Conservation (phyloP, 2,329 filamentous ascomycete species). For the Colletotrichum sp. region DNA sequence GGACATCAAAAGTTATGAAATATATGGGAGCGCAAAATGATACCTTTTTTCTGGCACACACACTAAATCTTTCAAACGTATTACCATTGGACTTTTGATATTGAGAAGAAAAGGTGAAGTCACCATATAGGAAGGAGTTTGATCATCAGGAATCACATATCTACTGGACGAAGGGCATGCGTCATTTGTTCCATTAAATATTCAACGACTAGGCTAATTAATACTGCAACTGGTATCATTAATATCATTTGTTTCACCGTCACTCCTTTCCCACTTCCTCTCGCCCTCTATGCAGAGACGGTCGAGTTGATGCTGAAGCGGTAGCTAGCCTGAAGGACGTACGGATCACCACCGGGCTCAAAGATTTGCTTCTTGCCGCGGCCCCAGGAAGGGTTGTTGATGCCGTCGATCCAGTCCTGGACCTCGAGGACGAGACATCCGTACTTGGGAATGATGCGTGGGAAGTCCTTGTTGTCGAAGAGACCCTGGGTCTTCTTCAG, state of each 20-base stretch:
- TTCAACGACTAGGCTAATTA: not conserved
- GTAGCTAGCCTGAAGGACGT: slow-evolving; percentile 67
- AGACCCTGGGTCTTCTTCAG: slow-evolving; percentile 76
- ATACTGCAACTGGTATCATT: slow-evolving; percentile 6
- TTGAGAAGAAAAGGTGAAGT: not conserved
- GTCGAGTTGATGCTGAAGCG: slow-evolving; percentile 57
- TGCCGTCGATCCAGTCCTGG: slow-evolving; percentile 91
- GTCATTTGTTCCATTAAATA: not conserved
- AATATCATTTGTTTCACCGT: not conserved
- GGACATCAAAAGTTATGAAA: not conserved
- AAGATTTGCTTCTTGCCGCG: slow-evolving; percentile 67
- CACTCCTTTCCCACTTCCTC: not conserved
- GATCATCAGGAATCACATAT: not conserved
- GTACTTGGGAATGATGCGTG: slow-evolving; percentile 72
- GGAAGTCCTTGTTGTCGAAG: slow-evolving; percentile 55
- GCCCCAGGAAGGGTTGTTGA: slow-evolving; percentile 91
- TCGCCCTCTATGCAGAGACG: not conserved
- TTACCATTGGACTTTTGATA: not conserved
- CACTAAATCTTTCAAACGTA: not conserved
- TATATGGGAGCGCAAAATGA: not conserved
- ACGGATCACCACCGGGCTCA: slow-evolving; percentile 63
- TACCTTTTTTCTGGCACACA: not conserved
- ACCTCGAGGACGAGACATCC: slow-evolving; percentile 92
- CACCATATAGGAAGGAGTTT: not conserved
- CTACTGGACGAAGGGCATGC: not conserved